Evolutionary conservation across 1,284 basidiomycete genomes (phyloP).

Genomic region (Microbotryum violaceum): DNA sequence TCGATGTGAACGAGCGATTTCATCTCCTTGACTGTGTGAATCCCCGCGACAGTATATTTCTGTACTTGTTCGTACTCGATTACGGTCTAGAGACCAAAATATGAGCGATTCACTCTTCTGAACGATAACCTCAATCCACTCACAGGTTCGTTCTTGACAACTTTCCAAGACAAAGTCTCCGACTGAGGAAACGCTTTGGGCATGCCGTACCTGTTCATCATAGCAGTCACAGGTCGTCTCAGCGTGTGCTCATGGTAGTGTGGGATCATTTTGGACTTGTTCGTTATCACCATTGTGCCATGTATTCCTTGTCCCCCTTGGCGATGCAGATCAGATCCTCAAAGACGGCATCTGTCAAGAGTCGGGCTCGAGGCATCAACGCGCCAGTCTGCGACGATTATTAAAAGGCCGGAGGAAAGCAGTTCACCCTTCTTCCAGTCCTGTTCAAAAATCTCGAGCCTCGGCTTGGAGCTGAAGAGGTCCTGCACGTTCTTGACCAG

Average conservation of each 20-base stretch:
- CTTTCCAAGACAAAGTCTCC: conserved; percentile 6
- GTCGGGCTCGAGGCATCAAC: too few relatives aligned
- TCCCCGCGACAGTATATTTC: background rate
- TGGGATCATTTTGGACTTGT: background rate
- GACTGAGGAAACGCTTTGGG: conserved; percentile 4
- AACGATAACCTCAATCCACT: background rate
- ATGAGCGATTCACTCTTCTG: background rate
- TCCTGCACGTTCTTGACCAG: too few relatives aligned
- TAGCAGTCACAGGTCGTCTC: background rate
- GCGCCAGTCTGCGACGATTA: too few relatives aligned
- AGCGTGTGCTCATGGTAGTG: background rate
- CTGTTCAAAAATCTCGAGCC: too few relatives aligned
- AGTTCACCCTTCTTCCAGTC: too few relatives aligned
- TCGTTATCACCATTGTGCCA: background rate
- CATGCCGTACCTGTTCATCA: conserved; percentile 1
- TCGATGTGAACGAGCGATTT: conserved; percentile 5
- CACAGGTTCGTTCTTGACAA: background rate
- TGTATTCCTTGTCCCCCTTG: background rate
- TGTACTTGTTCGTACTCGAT: conserved; percentile 1
- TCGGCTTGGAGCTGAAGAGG: too few relatives aligned
- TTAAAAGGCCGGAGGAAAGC: too few relatives aligned
- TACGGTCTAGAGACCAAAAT: background rate
- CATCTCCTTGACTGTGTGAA: background rate
- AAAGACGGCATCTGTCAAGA: conserved; percentile 6
- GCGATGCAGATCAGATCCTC: conserved; percentile 6